Evolutionary conservation across 192 early-diverging fungal species (phyloP), one percentile per base, ranked within the genome.

Genomic region (Nowakowskiella sp.): DNA sequence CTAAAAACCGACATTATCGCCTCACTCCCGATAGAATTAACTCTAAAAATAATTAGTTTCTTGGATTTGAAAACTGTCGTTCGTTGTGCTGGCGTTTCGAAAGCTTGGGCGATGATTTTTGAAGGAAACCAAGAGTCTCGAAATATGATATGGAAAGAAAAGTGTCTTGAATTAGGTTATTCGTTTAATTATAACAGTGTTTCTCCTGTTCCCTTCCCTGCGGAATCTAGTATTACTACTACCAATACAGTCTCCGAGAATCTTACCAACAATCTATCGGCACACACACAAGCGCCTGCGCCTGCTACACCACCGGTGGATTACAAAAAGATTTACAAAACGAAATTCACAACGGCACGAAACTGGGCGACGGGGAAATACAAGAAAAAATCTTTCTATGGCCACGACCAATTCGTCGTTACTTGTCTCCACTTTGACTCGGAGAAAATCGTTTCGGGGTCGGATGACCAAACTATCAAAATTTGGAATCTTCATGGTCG

Each of bases 351-450:
- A n/a, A n/a, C n/a, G n/a, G n/a, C n/a, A n/a, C n/a, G n/a, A n/a
- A n/a, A n/a, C n/a, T n/a, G n/a, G n/a, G n/a, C n/a, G n/a, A n/a
- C n/a, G n/a, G n/a, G 87, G 22, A 58, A 71, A 16, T 82, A 78
- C 63, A 78, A 80, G 59, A 83, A 87, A 29, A 81, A 84, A 21
- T 83, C 78, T 29, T 94, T 99, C 58, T 73, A 74, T 19, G 89
- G 91, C 21, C 87, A 94, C 57, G 80, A 74, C 22, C 77, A 78
- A 31, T 73, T 82, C 55, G 91, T 96, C 0, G 94, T 96, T 4
- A 97, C 96, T 8, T 96, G 92, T 53, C 66, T 99, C 29, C 92
- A 96, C 61, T 92, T 95, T 72, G 94, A 97, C 60, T 79, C 79
- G n/a, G 86, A 94, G 36, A 91, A 96, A 66, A 91, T 99, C 23